Conservation (phyloP, 192 early-diverging fungal genomes). For the Backusella morwellensis region DNA sequence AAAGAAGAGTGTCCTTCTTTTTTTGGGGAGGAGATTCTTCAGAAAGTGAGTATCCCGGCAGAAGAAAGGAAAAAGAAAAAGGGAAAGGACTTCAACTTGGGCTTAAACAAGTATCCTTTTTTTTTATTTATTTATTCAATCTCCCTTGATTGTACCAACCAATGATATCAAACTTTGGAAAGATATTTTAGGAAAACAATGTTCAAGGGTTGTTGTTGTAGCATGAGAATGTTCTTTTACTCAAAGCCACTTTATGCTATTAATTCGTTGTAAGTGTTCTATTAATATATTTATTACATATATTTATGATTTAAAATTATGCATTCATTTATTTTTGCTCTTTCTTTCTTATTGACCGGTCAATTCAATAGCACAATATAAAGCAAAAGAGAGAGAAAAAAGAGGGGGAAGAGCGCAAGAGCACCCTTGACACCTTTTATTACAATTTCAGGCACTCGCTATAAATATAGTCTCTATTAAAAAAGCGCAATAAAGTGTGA, state of each 20-base stretch:
- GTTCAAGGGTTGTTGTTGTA: neutral
- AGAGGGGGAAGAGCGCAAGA: neutral
- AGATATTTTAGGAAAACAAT: constrained; percentile 1
- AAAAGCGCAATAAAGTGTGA: neutral
- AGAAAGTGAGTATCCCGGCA: neutral
- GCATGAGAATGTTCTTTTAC: neutral
- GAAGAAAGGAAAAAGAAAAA: neutral
- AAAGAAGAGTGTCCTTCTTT: neutral
- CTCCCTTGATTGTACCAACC: neutral
- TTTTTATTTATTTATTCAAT: neutral
- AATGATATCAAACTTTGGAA: neutral
- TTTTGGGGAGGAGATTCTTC: neutral
- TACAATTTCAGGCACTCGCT: neutral
- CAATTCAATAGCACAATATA: neutral
- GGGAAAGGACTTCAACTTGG: neutral
- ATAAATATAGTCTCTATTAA: neutral
- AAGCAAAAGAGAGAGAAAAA: neutral
- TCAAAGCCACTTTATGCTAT: neutral
- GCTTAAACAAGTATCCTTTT: neutral
- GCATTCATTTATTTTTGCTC: neutral
- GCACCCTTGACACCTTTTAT: neutral
- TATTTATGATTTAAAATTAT: neutral
- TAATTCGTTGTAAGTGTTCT: neutral
- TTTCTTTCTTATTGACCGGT: neutral
- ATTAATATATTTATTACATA: neutral